Evolutionary conservation across 1,284 basidiomycete species (phyloP).

Genomic region (Ceratobasidium sp.): DNA sequence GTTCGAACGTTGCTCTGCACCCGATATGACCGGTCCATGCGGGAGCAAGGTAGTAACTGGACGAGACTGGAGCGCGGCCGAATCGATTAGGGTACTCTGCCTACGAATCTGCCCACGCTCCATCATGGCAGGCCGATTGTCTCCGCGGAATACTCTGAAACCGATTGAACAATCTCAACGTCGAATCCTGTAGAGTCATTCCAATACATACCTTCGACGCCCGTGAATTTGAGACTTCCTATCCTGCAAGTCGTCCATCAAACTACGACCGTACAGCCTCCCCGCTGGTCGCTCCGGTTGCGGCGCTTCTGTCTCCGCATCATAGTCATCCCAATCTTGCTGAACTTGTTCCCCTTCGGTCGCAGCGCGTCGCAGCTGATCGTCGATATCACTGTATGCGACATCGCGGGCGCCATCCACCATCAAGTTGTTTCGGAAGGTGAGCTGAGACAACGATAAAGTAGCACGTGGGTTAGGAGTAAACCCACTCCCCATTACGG

Average conservation of each 20-base stretch:
- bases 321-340: slow-evolving; percentile 52
- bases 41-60: slow-evolving; percentile 52
- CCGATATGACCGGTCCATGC: slow-evolving; percentile 22
- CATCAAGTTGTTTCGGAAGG: slow-evolving; percentile 75
- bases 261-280: slow-evolving; percentile 76
- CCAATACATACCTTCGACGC: slow-evolving; percentile 66
- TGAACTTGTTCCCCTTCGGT: slow-evolving; percentile 74
- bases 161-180: slow-evolving; percentile 38
- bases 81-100: slow-evolving; percentile 74
- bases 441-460: slow-evolving; percentile 75
- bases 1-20: slow-evolving; percentile 16
- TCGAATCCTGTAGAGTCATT: not conserved
- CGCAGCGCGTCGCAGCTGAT: slow-evolving; percentile 65
- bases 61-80: slow-evolving; percentile 61
- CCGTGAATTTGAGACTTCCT: slow-evolving; percentile 75
- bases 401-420: slow-evolving; percentile 70
- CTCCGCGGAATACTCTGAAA: slow-evolving; percentile 70
- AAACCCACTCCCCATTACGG: slow-evolving; percentile 61
- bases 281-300: slow-evolving; percentile 65
- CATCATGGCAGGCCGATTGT: slow-evolving; percentile 85
- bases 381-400: slow-evolving; percentile 65
- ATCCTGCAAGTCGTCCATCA: slow-evolving; percentile 78
- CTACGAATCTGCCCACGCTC: slow-evolving; percentile 62
- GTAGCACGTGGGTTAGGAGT: slow-evolving; percentile 76
- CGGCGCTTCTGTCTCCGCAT: slow-evolving; percentile 53